Base-by-base conservation (phyloP, 257 asterid genomes). In the Linaria vulgaris region DNA sequence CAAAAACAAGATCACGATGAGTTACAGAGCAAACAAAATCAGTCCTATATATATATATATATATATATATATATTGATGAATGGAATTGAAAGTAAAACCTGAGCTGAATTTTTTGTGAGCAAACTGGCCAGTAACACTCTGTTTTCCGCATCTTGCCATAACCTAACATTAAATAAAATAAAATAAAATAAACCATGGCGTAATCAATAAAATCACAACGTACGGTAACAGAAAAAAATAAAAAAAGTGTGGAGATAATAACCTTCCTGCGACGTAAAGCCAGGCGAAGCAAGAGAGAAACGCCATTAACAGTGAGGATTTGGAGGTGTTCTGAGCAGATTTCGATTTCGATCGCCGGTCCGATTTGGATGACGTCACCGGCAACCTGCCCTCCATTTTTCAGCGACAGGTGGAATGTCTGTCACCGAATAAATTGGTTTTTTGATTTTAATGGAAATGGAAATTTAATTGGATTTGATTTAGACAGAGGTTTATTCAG, bases 101-200 rank as follows among this genome's bases (percentile, higher is more conserved):
- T 85, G 94, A 62, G 68, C 79, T 15, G 83, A 74, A 64, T 82
- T 79, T 69, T 72, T 79, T 79, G 68, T 80, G 59, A 86, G 69
- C 55, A 88, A 74, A 67, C 20, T 62, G 21, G 75, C 84, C 68
- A 88, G 63, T 16, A 91, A 50, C 77, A 56, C 56, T 78, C 96
- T 74, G 81, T 77, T 78, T 71, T 88, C 98, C 1, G 96, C 88
- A 68, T 91, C 98, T 76, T 91, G 98, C 98, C 98, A 91, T 78
- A 91, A 67, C 67, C 98, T 91, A 74, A 58, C 21, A 53, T 10
- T 24, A 63, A 37, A 51, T 30, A 12, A 7, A 6, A 38, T 20
- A 66, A 59, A 63, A n/a, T n/a, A n/a, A n/a, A n/a, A n/a, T n/a
- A n/a, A n/a, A n/a, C 46, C 68, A 59, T 41, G 30, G 49, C 51